A percentile compares a stretch with the other conserved stretches of the same genome.
Evolutionary conservation across 2,329 filamentous ascomycete species (phyloP).

Genomic region (Pseudogymnoascus destructans): DNA sequence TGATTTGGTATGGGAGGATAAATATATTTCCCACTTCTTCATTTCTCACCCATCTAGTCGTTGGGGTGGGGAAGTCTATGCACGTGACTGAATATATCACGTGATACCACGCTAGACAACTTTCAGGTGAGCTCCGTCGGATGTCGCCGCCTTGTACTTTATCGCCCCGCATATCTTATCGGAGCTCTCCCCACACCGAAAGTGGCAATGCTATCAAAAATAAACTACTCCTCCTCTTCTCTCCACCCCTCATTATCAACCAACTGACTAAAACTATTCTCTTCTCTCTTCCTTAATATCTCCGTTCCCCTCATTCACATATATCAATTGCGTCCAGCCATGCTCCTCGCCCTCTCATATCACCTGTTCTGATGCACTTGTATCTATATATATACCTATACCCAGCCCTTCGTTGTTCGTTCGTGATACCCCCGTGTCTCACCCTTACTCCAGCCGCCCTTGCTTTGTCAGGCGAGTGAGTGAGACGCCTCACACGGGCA

Average conservation of each 20-base stretch:
- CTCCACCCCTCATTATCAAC: constrained; percentile 5
- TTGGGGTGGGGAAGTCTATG: neutral
- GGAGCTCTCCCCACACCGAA: constrained; percentile 7
- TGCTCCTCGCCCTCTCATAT: neutral
- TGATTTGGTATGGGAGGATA: neutral
- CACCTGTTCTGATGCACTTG: constrained; percentile 2
- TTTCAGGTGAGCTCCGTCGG: neutral
- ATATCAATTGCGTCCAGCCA: neutral
- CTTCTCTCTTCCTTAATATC: neutral
- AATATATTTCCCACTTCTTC: neutral
- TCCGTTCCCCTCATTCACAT: constrained; percentile 5
- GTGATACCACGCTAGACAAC: neutral
- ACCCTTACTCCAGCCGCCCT: neutral
- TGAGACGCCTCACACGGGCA: neutral
- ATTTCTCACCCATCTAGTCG: neutral
- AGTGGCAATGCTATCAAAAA: constrained; percentile 4
- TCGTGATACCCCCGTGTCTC: constrained; percentile 1
- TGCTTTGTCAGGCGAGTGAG: constrained; percentile 2
- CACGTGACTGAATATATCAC: neutral
- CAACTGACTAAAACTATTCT: neutral
- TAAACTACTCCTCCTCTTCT: neutral
- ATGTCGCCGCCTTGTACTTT: neutral
- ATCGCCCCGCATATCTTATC: constrained; percentile 1
- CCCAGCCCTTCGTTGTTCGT: neutral
- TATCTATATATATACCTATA: constrained; percentile 7